Base-by-base conservation (phyloP, 1,139 yeast species). In the Yamadazyma pseudoaaseri region DNA sequence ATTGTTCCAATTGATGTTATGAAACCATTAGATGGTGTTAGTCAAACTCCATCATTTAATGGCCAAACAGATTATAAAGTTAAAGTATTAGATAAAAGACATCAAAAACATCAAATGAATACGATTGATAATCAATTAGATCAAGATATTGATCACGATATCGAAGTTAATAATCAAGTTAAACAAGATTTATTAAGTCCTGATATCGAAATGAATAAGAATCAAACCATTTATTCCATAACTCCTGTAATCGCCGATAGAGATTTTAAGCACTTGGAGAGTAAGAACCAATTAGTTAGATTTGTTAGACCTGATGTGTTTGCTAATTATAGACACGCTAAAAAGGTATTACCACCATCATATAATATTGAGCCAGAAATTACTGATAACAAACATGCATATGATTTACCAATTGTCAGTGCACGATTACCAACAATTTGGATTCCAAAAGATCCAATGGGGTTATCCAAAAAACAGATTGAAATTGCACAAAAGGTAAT, bases 361-460 rank as follows among this genome's bases (percentile, higher is more conserved):
- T 69, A 54, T 46, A 53, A 61, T 31, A 36, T 56, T 15, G 65
- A 60, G 30, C 59, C 70, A 0, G 51, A 49, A 5, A 48, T 34
- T 3, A 46, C 20, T 1, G 72, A 65, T 27, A 48, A 62, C 38
- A 64, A 56, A 37, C 66, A 67, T 34, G 70, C 73, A 4, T 92
- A 81, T 60, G 75, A 77, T 47, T 73, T 76, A 47, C 97, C 97
- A 2, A 82, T 86, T 3, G 77, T 81, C 7, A 63, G 75, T 14
- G 81, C 80, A 0, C 60, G 66, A 26, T 73, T 81, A 47, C 95
- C 96, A 4, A 67, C 71, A 16, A 65, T 92, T 14, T 92, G 98
- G 98, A 76, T 92, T 45, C 95, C 97, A 6, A 69, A 70, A 39
- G 98, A 92, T 59, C 79, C 85, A 6, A 75, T 78, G 71, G 97